Conservation (phyloP, 2,329 filamentous ascomycete species). For the Aspergillus piperis region DNA sequence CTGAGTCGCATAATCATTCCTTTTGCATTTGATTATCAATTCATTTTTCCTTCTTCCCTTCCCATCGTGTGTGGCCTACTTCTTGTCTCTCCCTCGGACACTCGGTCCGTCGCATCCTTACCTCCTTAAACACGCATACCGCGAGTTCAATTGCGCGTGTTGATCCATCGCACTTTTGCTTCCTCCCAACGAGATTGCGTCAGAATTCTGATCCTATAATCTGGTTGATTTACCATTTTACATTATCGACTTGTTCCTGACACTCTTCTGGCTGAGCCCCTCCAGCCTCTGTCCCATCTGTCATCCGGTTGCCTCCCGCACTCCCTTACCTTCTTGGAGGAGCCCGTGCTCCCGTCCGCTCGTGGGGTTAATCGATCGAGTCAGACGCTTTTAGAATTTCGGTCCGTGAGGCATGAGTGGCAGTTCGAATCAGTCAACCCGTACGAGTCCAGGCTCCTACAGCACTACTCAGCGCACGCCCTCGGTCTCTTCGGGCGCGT, state of each 20-base stretch:
- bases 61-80: constrained; percentile 13
- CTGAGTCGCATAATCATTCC: constrained; percentile 14
- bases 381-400: constrained; percentile 10
- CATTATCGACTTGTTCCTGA: constrained; percentile 4
- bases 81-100: constrained; percentile 20
- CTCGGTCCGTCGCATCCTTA: constrained; percentile 25
- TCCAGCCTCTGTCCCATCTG: constrained; percentile 11
- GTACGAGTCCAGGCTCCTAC: constrained; percentile 44
- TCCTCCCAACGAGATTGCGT: neutral
- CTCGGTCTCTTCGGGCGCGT: constrained; percentile 43
- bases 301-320: constrained; percentile 16
- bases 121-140: constrained; percentile 13
- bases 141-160: constrained; percentile 9
- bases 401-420: constrained; percentile 42
- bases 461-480: constrained; percentile 42
- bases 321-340: constrained; percentile 18
- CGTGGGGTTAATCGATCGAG: constrained; percentile 16
- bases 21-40: constrained; percentile 11
- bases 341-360: constrained; percentile 18
- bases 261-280: neutral
- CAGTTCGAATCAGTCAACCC: constrained; percentile 44
- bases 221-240: neutral
- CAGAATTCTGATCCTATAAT: neutral
- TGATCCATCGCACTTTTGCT: constrained; percentile 11
- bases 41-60: neutral